Base-by-base conservation (phyloP, 2,329 filamentous ascomycete genomes). In the Aciculosporium take region DNA sequence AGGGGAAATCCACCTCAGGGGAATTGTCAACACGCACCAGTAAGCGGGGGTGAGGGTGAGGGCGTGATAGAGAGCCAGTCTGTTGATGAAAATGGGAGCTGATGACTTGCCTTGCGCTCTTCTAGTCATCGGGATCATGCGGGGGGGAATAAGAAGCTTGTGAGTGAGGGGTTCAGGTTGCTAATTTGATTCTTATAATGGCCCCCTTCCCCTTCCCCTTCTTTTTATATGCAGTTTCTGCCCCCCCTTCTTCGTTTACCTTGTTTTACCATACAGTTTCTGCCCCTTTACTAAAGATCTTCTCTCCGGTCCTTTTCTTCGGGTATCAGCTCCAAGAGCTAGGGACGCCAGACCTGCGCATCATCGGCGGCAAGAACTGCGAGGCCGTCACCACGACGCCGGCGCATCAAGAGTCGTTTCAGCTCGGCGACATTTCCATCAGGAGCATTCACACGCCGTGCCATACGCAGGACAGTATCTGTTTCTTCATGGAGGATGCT, bases 401-500 rank as follows among this genome's bases (percentile, higher is more conserved):
- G 0, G 63, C 65, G 3, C 75, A 96, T 58, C 77, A 79, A 30
- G 76, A 85, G 49, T 76, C 69, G 3, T 94, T 95, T 68, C 81
- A 76, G 48, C 76, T 98, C 47, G 91, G 91, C 42, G 72, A 73
- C 50, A 91, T 98, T 59, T 72, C 74, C 12, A 81, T 95, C 43
- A 89, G 76, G 57, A 83, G 84, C 20, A 68, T 96, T n/a, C 84
- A 96, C 63, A 98, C 91, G 10, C 91, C 91, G 2, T 98, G 91
- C 61, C 91, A 98, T 60, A 98, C 91, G 1, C 88, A 95, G 65
- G 91, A 98, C 65, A 95, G 88, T 61, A 94, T 98, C 58, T 98
- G 91, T 69, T 98, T 80, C 67, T 85, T 79, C 51, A 79, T 91
- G 68, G 76, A 94, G 62, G 89, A 98, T 55, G 79, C 77, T 17